phyloP scores from a whole-genome alignment of 441 rosid species.

The Populus trichocarpa region DNA sequence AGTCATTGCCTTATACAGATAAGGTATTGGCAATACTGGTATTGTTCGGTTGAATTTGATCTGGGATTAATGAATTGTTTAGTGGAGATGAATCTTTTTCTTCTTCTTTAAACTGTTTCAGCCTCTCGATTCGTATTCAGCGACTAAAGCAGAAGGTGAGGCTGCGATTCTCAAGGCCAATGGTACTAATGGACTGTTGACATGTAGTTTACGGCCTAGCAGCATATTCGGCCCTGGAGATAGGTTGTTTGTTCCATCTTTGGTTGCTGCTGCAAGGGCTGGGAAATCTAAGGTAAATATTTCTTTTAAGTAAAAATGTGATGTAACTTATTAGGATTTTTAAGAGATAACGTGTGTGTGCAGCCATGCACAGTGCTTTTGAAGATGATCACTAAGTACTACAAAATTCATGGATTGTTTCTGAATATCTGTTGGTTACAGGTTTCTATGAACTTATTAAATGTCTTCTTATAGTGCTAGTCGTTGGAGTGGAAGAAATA shows the following conservation, averaged over 20 bases:
- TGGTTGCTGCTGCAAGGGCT: conserved; percentile 78
- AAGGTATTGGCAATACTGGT: conserved; percentile 36
- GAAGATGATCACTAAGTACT: too few relatives aligned
- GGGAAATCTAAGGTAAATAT: conserved; percentile 90
- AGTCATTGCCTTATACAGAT: conserved; percentile 61
- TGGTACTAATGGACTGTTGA: conserved; percentile 69
- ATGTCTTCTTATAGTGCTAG: not conserved
- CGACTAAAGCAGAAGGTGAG: conserved; percentile 91
- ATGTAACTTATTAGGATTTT: not conserved
- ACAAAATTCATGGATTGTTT: not conserved
- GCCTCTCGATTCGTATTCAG: conserved; percentile 89
- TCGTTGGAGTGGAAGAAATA: not conserved
- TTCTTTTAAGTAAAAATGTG: not conserved
- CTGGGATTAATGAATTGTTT: not conserved
- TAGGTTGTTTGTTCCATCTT: conserved; percentile 73
- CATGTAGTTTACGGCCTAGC: conserved; percentile 93
- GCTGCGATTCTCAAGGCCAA: conserved; percentile 65
- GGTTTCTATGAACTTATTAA: not conserved
- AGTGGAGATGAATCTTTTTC: not conserved
- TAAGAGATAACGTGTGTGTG: not conserved
- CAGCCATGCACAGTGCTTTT: not conserved
- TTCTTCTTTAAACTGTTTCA: conserved; percentile 29
- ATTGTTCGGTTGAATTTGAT: not conserved
- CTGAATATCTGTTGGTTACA: not conserved
- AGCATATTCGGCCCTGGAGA: conserved; percentile 96